Percentiles rank a stretch among this genome's conserved stretches.
Evolutionary conservation across 2,329 filamentous ascomycete genomes (phyloP).

Genomic region (Aspergillus hiratsukae): DNA sequence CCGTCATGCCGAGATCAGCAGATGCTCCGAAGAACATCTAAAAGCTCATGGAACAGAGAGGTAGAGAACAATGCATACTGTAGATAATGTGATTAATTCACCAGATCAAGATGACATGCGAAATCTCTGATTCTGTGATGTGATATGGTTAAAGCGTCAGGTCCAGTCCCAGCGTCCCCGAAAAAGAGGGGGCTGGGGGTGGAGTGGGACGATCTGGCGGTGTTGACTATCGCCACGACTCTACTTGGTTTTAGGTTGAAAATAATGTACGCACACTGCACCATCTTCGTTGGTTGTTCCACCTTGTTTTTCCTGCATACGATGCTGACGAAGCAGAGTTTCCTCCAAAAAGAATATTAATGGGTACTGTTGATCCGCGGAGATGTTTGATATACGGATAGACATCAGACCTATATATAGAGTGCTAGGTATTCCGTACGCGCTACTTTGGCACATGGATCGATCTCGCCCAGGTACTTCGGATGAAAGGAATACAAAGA

Average conservation of each 20-base stretch:
- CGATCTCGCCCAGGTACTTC: not conserved
- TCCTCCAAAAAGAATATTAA: not conserved
- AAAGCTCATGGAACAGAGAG: not conserved
- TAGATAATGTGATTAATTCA: not conserved
- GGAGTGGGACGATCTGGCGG: conserved; percentile 6
- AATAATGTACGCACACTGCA: not conserved
- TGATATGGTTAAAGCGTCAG: not conserved
- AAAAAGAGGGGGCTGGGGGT: conserved; percentile 13
- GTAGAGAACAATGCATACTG: not conserved
- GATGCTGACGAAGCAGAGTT: not conserved
- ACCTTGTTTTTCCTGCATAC: not conserved
- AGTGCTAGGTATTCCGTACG: not conserved
- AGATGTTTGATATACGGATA: not conserved
- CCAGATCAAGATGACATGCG: no score
- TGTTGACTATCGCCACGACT: not conserved
- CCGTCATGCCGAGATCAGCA: not conserved
- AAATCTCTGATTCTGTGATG: not conserved
- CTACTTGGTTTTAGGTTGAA: not conserved
- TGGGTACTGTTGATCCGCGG: not conserved
- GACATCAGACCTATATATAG: not conserved
- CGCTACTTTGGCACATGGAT: not conserved
- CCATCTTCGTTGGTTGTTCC: not conserved
- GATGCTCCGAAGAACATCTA: not conserved
- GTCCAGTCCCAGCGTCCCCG: not conserved
- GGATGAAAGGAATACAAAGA: not conserved